Evolutionary conservation across 306 rosid genomes (phyloP), one percentile per base, ranked within the genome.

Genomic region (Glycine latifolia): DNA sequence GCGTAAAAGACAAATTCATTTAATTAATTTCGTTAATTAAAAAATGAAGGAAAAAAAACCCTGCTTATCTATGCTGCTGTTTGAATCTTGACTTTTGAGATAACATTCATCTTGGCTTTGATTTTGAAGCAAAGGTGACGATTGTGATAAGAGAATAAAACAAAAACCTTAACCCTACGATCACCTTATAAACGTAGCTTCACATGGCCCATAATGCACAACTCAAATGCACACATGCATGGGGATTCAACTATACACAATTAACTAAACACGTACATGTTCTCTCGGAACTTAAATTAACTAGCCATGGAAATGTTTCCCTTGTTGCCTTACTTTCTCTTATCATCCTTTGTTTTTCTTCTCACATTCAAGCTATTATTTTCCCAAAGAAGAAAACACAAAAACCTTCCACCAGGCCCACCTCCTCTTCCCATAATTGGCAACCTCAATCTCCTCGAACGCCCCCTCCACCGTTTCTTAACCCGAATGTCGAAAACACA

Each of bases 331-430:
- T 49, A 33, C 65, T 9, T 31, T 65, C 8, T 65, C 41, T 6
- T 65, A 35, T 20, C 20, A 12, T 49, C 16, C 73, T 14, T 68
- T 0, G 12, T 55, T 13, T 13, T 4, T 0, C 58, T 79, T 15
- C 3, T 55, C 16, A 68, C 13, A 9, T 8, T 55, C 3, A 68
- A 79, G 4, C 69, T 17, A 0, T 20, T 20, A 20, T 0, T 44
- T 1, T 0, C 3, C 16, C n/a, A 55, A 13, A 67, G 6, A 3
- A 20, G 10, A 43, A 79, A 61, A 1, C 10, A 54, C 75, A 54
- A 7, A 68, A 79, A 79, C 76, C n/a, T 67, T 0, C 82, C 82
- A 39, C 82, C 82, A 2, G 82, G 82, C 14, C 76, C 76, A 41
- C 31, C 12, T 0, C 0, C 60, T 20, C 60, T 44, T 6, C 83